Percentiles rank a stretch among this genome's conserved stretches.
Evolutionary conservation across 2,329 filamentous ascomycete genomes (phyloP).

Genomic region (Lecanoromycetidae sp.): DNA sequence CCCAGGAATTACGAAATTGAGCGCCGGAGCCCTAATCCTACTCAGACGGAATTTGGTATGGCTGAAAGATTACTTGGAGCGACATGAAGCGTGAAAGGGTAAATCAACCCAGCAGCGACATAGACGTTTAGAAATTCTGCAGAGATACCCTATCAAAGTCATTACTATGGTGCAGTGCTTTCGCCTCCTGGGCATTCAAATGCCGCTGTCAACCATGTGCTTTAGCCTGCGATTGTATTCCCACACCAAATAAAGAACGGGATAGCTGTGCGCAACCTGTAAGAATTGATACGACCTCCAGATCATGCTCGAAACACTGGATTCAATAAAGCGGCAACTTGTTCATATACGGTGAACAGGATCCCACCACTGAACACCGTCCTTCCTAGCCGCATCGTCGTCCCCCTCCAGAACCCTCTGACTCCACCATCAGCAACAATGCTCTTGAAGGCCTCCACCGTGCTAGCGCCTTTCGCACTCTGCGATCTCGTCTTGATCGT

Average conservation of each 20-base stretch:
- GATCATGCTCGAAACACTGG: conserved; percentile 21
- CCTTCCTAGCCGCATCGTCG: conserved; percentile 53
- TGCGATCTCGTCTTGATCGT: conserved; percentile 53
- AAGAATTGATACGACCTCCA: too few species aligned
- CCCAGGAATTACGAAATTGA: neutral
- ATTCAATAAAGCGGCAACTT: conserved; percentile 39
- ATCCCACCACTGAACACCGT: conserved; percentile 56
- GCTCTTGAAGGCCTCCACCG: conserved; percentile 43
- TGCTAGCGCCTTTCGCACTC: conserved; percentile 45
- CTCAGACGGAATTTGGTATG: conserved; percentile 10
- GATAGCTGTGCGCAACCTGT: too few species aligned
- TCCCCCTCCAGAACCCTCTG: conserved; percentile 54
- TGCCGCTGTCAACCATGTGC: too few species aligned
- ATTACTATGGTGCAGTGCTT: neutral
- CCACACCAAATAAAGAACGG: too few species aligned
- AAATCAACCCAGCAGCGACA: too few species aligned
- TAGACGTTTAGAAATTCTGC: neutral
- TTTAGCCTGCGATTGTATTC: too few species aligned
- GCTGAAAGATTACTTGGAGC: conserved; percentile 4
- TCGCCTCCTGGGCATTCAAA: too few species aligned
- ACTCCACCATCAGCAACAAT: conserved; percentile 47
- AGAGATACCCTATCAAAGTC: neutral
- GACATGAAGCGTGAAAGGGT: neutral
- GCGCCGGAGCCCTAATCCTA: conserved; percentile 12
- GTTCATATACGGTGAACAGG: conserved; percentile 51